Evolutionary conservation across 169 alveolate species (phyloP).

Genomic region (Condylostoma magnum): DNA sequence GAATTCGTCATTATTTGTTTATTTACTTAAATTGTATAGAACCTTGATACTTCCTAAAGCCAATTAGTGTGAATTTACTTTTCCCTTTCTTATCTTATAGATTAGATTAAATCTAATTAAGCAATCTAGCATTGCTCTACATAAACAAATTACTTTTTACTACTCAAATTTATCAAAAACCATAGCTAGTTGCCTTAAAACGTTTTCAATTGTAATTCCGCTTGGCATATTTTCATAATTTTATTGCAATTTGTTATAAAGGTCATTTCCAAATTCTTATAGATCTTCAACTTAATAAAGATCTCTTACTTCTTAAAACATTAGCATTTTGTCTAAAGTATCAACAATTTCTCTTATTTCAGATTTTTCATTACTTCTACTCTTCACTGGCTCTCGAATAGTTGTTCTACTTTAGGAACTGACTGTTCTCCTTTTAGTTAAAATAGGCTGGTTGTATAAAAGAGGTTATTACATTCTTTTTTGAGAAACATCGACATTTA

Average conservation of each 20-base stretch:
- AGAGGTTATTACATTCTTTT: neutral
- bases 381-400: neutral
- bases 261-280: neutral
- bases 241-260: too few relatives aligned
- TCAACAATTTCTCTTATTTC: neutral
- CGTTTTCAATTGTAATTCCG: neutral
- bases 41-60: slow-evolving; percentile 3
- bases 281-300: slow-evolving; percentile 1
- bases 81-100: neutral
- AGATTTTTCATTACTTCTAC: neutral
- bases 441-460: neutral
- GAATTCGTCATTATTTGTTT: neutral
- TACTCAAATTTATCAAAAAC: slow-evolving; percentile 5
- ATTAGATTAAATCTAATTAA: neutral
- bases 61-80: neutral
- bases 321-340: slow-evolving; percentile 1
- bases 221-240: neutral
- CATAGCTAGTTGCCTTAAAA: slow-evolving; percentile 4
- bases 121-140: neutral
- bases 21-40: slow-evolving; percentile 14
- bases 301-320: neutral
- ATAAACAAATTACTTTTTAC: neutral
- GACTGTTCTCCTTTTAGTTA: neutral
- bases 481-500: neutral
- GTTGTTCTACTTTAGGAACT: neutral